A percentile compares a stretch with the other conserved stretches of the same genome.
phyloP scores from a whole-genome alignment of 2,329 filamentous ascomycete genomes.

The Tothia fuscella region DNA sequence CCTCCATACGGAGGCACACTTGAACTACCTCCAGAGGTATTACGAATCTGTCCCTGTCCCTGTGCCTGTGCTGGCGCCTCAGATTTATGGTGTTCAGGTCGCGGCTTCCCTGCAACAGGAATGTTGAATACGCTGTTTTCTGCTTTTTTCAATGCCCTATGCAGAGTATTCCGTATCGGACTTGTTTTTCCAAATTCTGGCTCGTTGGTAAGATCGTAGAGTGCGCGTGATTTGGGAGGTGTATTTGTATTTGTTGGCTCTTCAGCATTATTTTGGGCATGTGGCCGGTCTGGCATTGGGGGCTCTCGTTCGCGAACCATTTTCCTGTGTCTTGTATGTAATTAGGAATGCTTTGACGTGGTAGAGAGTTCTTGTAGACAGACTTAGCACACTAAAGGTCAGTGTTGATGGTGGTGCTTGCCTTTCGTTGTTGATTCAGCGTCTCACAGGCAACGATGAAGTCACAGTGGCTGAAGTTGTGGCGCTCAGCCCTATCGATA shows the following conservation, averaged over 20 bases:
- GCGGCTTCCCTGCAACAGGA: slow-evolving; percentile 35
- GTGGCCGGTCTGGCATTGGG: not conserved
- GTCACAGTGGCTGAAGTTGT: no score
- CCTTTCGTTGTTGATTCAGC: no score
- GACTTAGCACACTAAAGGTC: no score
- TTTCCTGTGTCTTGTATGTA: not conserved
- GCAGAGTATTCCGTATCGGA: slow-evolving; percentile 38
- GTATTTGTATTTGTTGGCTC: no score
- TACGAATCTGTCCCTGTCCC: slow-evolving; percentile 24
- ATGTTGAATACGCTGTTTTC: slow-evolving; percentile 37
- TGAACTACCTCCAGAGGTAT: slow-evolving; percentile 13
- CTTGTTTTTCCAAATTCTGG: slow-evolving; percentile 49
- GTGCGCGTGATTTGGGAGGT: not conserved
- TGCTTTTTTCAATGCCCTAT: slow-evolving; percentile 20
- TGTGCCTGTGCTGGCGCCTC: slow-evolving; percentile 40
- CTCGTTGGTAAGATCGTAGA: slow-evolving; percentile 3
- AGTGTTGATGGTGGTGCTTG: no score
- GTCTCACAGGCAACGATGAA: no score
- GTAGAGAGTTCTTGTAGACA: no score
- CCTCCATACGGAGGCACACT: slow-evolving; percentile 8
- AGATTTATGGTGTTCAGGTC: slow-evolving; percentile 39
- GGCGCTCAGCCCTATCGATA: no score
- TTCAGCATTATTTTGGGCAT: not conserved
- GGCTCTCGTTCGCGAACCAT: slow-evolving; percentile 8
- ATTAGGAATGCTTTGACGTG: not conserved